phyloP scores from a whole-genome alignment of 108 stramenopile species.

The Cyclotella baltica region DNA sequence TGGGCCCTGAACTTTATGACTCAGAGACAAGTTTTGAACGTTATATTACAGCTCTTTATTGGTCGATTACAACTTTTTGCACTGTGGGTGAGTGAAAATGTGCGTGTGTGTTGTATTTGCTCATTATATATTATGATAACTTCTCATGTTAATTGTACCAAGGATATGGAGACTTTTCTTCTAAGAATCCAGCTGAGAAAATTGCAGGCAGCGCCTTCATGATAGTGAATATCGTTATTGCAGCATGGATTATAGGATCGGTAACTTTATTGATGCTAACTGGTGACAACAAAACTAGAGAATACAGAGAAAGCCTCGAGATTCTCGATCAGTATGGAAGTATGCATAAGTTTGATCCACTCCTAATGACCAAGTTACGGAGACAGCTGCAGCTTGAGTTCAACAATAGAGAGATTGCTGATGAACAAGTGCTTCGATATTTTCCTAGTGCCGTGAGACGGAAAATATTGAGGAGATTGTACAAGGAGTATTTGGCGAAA shows the following conservation, averaged over 20 bases:
- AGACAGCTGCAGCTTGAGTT: slow-evolving; percentile 56
- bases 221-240: slow-evolving; percentile 53
- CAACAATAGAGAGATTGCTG: slow-evolving; percentile 57
- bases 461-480: slow-evolving; percentile 55
- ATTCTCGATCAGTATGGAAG: slow-evolving; percentile 33
- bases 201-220: slow-evolving; percentile 53
- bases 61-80: slow-evolving; percentile 59
- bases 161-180: slow-evolving; percentile 58
- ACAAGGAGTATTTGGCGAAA: slow-evolving; percentile 43
- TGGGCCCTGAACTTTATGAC: slow-evolving; percentile 40
- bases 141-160: not conserved
- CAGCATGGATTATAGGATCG: slow-evolving; percentile 58
- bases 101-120: not conserved
- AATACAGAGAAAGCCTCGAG: slow-evolving; percentile 57
- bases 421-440: slow-evolving; percentile 56
- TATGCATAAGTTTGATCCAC: slow-evolving; percentile 56
- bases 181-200: slow-evolving; percentile 50
- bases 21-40: slow-evolving; percentile 46
- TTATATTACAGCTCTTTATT: slow-evolving; percentile 61
- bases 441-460: slow-evolving; percentile 62
- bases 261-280: slow-evolving; percentile 63
- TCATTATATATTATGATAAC: not conserved
- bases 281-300: slow-evolving; percentile 58
- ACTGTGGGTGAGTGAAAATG: slow-evolving; percentile 48
- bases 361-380: slow-evolving; percentile 37